phyloP scores from a whole-genome alignment of 768 basidiomycete genomes.

The Phylloporus rhodoxanthus region DNA sequence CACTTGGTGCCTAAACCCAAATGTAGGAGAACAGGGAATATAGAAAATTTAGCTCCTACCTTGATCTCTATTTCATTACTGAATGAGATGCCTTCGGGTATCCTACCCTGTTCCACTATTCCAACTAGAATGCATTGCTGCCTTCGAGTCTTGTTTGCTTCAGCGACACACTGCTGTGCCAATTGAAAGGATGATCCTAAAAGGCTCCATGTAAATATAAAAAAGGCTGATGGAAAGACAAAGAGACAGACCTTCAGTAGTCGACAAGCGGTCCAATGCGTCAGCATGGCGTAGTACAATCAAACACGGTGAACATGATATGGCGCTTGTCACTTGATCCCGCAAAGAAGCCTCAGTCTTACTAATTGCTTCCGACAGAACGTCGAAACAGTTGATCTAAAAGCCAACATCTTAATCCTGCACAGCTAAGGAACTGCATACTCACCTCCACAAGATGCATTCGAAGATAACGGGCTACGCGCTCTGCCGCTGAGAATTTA shows the following conservation, averaged over 20 bases:
- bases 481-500: conserved; percentile 60
- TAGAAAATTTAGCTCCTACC: conserved; percentile 35
- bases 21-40: neutral
- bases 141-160: conserved; percentile 53
- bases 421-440: neutral
- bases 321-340: conserved; percentile 72
- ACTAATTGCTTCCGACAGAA: conserved; percentile 69
- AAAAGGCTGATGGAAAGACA: neutral
- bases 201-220: neutral
- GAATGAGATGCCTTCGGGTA: conserved; percentile 67
- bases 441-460: conserved; percentile 74
- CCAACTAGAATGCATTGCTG: conserved; percentile 74
- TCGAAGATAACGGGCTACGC: conserved; percentile 58
- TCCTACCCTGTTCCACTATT: conserved; percentile 58
- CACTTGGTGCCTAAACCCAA: conserved; percentile 64
- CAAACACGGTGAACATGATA: conserved; percentile 76
- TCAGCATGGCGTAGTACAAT: conserved; percentile 76
- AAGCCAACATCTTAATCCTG: neutral
- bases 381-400: conserved; percentile 81
- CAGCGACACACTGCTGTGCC: conserved; percentile 57
- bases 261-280: conserved; percentile 64
- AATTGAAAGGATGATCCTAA: conserved; percentile 53
- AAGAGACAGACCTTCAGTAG: conserved; percentile 37
- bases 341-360: conserved; percentile 71
- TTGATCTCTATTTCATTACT: conserved; percentile 80